Evolutionary conservation across 2,329 filamentous ascomycete genomes (phyloP).

Genomic region (Scedosporium aurantiacum): DNA sequence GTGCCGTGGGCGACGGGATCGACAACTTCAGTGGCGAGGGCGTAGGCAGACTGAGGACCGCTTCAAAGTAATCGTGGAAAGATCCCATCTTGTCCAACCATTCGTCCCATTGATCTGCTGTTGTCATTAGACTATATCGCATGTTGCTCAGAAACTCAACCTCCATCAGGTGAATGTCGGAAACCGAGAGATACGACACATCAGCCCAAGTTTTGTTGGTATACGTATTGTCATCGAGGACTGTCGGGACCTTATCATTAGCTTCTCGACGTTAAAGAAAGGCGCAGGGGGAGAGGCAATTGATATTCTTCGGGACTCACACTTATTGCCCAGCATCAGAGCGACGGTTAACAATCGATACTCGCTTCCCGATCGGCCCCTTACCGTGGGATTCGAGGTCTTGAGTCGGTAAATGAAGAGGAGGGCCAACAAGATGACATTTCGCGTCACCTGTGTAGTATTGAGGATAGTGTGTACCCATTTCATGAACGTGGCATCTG

Average conservation of each 20-base stretch:
- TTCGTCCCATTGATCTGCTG: conserved; percentile 71
- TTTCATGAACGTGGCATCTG: conserved; percentile 73
- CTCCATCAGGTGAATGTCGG: conserved; percentile 98
- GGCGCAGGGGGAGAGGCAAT: no score
- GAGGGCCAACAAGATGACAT: conserved; percentile 81
- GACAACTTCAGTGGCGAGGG: not conserved
- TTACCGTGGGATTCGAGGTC: conserved; percentile 76
- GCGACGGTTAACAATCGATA: conserved; percentile 88
- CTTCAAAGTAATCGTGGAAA: conserved; percentile 75
- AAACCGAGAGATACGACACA: conserved; percentile 85
- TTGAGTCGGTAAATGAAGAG: conserved; percentile 91
- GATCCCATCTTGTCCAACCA: conserved; percentile 78
- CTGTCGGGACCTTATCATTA: conserved; percentile 27
- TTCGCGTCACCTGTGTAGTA: conserved; percentile 92
- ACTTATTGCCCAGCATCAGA: conserved; percentile 97
- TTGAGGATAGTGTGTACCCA: conserved; percentile 87
- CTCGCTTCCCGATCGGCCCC: conserved; percentile 86
- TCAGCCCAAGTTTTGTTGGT: conserved; percentile 99
- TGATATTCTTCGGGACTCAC: conserved; percentile 31
- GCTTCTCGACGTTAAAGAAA: conserved; percentile 12
- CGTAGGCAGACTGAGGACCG: conserved; percentile 39
- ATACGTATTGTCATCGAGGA: conserved; percentile 96
- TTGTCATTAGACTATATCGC: conserved; percentile 84
- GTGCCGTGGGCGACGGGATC: conserved; percentile 1
- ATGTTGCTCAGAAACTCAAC: conserved; percentile 99